Conservation (phyloP, 441 rosid genomes). For the Viola pubescens region DNA sequence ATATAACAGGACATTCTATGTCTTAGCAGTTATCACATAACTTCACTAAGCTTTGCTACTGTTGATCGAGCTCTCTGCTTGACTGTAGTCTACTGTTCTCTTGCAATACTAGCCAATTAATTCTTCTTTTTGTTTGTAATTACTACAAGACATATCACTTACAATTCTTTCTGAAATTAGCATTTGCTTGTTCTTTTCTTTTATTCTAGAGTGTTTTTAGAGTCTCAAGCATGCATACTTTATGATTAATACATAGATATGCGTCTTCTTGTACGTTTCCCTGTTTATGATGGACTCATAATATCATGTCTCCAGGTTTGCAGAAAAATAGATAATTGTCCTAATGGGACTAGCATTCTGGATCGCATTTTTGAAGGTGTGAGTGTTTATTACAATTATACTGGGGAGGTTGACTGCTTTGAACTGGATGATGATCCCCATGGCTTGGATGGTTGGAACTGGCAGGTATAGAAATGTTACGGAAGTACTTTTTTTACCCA, state of each 20-base stretch:
- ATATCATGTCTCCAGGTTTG: slow-evolving; percentile 42
- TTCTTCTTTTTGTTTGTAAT: too few species aligned
- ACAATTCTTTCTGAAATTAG: too few species aligned
- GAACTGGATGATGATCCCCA: slow-evolving; percentile 89
- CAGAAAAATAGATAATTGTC: slow-evolving; percentile 52
- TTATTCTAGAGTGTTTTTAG: too few species aligned
- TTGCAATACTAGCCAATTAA: too few species aligned
- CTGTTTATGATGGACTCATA: background rate
- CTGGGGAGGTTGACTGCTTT: slow-evolving; percentile 60
- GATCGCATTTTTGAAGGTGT: slow-evolving; percentile 64
- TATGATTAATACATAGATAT: background rate
- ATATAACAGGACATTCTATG: too few species aligned
- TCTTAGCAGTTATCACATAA: too few species aligned
- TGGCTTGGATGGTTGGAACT: slow-evolving; percentile 81
- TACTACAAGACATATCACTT: too few species aligned
- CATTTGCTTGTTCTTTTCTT: too few species aligned
- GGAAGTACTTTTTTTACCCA: background rate
- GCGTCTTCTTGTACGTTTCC: background rate
- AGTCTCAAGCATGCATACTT: too few species aligned
- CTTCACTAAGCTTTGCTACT: too few species aligned
- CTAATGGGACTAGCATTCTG: slow-evolving; percentile 40
- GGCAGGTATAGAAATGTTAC: slow-evolving; percentile 49
- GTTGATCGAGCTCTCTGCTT: too few species aligned
- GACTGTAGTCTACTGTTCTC: too few species aligned
- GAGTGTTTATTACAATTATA: slow-evolving; percentile 66